Percentiles rank a stretch among this genome's conserved stretches.
Evolutionary conservation across 2,329 filamentous ascomycete species (phyloP).

Genomic region (Emergomyces africanus): DNA sequence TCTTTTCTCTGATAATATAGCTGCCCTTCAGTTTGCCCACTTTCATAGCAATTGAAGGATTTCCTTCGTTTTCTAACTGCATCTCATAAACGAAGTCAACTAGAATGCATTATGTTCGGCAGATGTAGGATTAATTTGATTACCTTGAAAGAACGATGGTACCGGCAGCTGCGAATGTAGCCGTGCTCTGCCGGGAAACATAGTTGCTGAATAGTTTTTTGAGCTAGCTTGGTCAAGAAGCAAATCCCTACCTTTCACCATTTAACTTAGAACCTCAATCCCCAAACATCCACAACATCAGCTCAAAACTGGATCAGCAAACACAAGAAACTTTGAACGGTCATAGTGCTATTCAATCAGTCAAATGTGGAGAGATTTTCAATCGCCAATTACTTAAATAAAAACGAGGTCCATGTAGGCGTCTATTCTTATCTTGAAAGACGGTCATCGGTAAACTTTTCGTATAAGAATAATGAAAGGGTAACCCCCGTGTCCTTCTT

Average conservation of each 20-base stretch:
- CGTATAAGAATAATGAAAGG: neutral
- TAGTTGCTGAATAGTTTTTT: neutral
- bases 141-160: neutral
- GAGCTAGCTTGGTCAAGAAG: neutral
- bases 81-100: neutral
- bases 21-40: neutral
- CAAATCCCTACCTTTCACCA: neutral
- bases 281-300: neutral
- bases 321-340: neutral
- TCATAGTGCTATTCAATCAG: neutral
- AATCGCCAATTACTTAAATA: neutral
- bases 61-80: neutral
- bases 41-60: neutral
- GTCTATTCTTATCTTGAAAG: neutral
- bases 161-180: neutral
- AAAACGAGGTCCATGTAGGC: neutral
- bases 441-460: neutral
- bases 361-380: neutral
- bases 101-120: neutral
- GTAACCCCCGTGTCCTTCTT: neutral
- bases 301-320: neutral
- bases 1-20: neutral
- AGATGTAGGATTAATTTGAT: neutral
- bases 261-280: neutral
- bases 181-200: neutral